Evolutionary conservation across 1,284 basidiomycete genomes (phyloP).

Genomic region (Tilletia caries): DNA sequence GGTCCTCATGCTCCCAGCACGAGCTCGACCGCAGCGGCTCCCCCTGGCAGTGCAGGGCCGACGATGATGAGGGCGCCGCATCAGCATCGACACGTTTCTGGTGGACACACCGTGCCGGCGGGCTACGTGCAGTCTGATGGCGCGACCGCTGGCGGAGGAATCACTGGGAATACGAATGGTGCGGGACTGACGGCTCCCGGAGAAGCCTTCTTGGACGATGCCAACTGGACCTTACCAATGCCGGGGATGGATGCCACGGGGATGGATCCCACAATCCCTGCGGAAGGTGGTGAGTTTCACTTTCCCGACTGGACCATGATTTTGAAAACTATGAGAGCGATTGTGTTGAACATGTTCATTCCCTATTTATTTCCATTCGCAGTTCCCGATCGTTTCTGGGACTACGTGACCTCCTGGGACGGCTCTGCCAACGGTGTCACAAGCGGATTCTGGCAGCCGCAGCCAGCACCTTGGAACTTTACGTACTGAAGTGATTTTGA

Average conservation of each 20-base stretch:
- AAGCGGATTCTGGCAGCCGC: conserved; percentile 32
- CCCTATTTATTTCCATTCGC: no score
- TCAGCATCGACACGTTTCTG: background rate
- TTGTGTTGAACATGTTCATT: no score
- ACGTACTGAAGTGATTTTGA: no score
- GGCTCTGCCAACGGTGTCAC: conserved; percentile 14
- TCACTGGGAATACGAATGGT: background rate
- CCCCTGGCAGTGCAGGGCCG: background rate
- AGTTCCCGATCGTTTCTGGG: conserved; percentile 38
- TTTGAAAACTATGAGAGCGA: no score
- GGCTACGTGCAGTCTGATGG: background rate
- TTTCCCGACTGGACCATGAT: background rate
- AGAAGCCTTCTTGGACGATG: background rate
- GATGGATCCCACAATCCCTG: conserved; percentile 8
- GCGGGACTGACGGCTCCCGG: background rate
- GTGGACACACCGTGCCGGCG: background rate
- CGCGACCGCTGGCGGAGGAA: background rate
- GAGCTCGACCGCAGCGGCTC: background rate
- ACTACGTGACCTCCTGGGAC: conserved; percentile 34
- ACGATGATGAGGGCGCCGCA: conserved; percentile 7
- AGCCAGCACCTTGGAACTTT: conserved; percentile 14
- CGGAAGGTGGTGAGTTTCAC: conserved; percentile 7
- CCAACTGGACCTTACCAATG: background rate
- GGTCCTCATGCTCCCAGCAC: background rate
- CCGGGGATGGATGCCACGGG: background rate